A percentile compares a stretch with the other conserved stretches of the same genome.
These are phyloP conservation scores for Verticillium nubilum DNA, from an alignment of 2,329 filamentous ascomycete genomes.

Conservation along the genomic window DNA sequence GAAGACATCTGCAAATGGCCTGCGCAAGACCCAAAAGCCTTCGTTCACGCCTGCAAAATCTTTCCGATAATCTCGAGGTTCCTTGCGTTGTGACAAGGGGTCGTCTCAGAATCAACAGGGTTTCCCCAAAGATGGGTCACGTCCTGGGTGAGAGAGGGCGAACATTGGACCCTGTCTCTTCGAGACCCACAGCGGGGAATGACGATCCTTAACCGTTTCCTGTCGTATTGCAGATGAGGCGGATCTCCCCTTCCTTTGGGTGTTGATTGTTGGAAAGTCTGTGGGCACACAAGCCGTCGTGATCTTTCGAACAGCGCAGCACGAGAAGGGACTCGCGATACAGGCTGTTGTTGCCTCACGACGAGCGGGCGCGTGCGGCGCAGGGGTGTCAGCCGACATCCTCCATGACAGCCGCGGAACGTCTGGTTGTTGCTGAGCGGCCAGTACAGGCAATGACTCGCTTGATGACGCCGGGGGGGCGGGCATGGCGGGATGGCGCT, in stretches of 20 bases:
- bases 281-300: not conserved
- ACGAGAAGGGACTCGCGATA: not conserved
- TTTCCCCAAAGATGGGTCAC: conserved; percentile 21
- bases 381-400: not conserved
- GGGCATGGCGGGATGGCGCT: not conserved
- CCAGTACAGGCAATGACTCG: not conserved
- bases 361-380: not conserved
- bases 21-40: not conserved
- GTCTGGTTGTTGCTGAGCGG: not conserved
- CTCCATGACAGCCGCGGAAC: not conserved
- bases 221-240: conserved; percentile 2
- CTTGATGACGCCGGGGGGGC: not conserved
- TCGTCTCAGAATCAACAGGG: conserved; percentile 27
- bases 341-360: not conserved
- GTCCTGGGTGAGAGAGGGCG: not conserved
- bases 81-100: conserved; percentile 17
- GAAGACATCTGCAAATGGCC: not conserved
- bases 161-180: conserved; percentile 11
- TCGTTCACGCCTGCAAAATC: not conserved
- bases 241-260: not conserved
- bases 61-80: not conserved
- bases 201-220: conserved; percentile 21
- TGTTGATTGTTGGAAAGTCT: not conserved
- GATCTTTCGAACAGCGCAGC: not conserved
- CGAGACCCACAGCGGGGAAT: conserved; percentile 16